Conservation (phyloP, 2,329 filamentous ascomycete genomes). For the Exserohilum rostratum region DNA sequence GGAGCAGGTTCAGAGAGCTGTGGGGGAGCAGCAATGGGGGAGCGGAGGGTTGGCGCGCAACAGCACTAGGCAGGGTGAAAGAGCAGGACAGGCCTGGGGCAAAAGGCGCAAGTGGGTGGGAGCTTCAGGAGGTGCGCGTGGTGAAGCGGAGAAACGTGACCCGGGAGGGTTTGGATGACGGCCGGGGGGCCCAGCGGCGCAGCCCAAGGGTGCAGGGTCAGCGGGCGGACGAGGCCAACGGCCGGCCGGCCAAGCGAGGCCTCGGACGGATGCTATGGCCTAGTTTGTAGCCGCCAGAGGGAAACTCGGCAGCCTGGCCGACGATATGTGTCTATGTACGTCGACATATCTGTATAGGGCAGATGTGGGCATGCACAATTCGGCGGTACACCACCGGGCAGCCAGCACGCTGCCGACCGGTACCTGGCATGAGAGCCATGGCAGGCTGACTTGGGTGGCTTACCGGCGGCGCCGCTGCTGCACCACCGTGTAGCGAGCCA, state of each 20-base stretch:
- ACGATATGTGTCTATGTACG: too few relatives aligned
- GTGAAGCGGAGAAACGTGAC: conserved; percentile 29
- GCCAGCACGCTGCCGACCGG: not conserved
- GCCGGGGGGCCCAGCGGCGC: conserved; percentile 1
- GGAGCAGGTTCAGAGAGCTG: conserved; percentile 11
- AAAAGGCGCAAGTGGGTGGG: conserved; percentile 25
- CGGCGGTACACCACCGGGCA: not conserved
- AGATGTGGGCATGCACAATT: not conserved
- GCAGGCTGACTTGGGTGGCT: too few relatives aligned
- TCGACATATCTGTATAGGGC: too few relatives aligned
- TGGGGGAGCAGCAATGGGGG: not conserved
- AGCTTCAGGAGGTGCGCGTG: conserved; percentile 39
- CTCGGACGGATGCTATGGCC: too few relatives aligned
- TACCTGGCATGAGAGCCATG: conserved; percentile 1
- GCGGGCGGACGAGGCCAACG: not conserved
- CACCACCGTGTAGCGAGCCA: conserved; percentile 7
- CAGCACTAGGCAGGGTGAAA: conserved; percentile 16
- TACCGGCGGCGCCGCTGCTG: conserved; percentile 2
- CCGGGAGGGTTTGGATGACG: conserved; percentile 24
- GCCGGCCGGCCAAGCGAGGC: too few relatives aligned
- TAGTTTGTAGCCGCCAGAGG: too few relatives aligned
- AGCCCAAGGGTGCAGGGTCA: not conserved
- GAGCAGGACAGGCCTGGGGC: conserved; percentile 13
- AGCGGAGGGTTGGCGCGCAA: conserved; percentile 20
- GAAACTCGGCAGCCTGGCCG: too few relatives aligned